A percentile compares a stretch with the other conserved stretches of the same genome.
Evolutionary conservation across 169 alveolate genomes (phyloP).

Genomic region (Cryptosporidium meleagridis): DNA sequence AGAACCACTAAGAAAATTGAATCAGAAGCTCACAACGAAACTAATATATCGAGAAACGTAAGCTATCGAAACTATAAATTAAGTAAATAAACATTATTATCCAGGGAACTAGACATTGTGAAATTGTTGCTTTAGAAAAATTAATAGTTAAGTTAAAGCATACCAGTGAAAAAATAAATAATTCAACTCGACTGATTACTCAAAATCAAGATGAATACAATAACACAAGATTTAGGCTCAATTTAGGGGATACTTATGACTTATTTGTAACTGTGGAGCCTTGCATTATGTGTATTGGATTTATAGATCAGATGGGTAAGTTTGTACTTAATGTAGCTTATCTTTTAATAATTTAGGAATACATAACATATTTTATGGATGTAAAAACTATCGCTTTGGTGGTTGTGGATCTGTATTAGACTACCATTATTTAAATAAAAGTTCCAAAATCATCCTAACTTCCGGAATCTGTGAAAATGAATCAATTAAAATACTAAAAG

Average conservation of each 20-base stretch:
- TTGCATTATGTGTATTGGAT: slow-evolving; percentile 72
- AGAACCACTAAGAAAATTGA: slow-evolving; percentile 44
- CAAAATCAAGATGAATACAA: not conserved
- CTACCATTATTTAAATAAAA: slow-evolving; percentile 2
- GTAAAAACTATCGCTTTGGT: slow-evolving; percentile 66
- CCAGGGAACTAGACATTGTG: slow-evolving; percentile 71
- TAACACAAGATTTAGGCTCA: not conserved
- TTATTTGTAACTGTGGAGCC: slow-evolving; percentile 73
- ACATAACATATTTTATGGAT: slow-evolving; percentile 30
- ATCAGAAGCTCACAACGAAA: slow-evolving; percentile 65
- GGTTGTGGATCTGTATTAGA: slow-evolving; percentile 65
- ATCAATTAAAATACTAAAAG: slow-evolving; percentile 32
- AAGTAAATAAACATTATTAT: not conserved
- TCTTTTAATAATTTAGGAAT: slow-evolving; percentile 6
- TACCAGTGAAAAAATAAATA: not conserved
- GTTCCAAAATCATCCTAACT: not conserved
- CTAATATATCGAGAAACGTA: slow-evolving; percentile 59
- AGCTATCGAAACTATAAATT: not conserved
- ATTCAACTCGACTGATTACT: not conserved
- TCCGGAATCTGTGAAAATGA: slow-evolving; percentile 43
- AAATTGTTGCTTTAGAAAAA: slow-evolving; percentile 52
- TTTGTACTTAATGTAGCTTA: not conserved
- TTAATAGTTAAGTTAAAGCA: not conserved
- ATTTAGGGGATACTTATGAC: slow-evolving; percentile 30
- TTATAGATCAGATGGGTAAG: slow-evolving; percentile 50